Evolutionary conservation across 129 eudicot genomes (phyloP), one percentile per base, ranked within the genome.

Genomic region (Chrysanthemum makinoi): DNA sequence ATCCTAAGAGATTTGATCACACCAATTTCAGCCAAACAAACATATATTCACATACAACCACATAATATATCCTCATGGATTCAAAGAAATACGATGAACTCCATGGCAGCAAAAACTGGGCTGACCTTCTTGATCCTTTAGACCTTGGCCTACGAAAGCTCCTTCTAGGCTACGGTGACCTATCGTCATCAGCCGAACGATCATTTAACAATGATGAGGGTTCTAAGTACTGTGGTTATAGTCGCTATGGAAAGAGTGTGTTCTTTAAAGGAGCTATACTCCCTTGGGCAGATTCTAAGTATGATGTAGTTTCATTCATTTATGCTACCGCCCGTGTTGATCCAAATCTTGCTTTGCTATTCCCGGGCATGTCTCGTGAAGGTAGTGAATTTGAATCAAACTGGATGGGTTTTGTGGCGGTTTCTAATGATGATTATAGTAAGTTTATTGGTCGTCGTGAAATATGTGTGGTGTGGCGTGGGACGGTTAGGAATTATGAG

Each of bases 381-480:
- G 62, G 50, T 2, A 80, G 84, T 69, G 80, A 79, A 16, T 68
- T 57, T 6, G 72, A 67, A 6, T 79, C 86, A 14, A 85, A 85
- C 51, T 85, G 95, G 90, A 80, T 83, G 72, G 95, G 95, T 3
- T 85, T 78, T 47, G 73, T 85, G 10, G 85, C 83, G 0, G 93
- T 87, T 15, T 87, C 86, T 2, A 77, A 73, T 20, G 87, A 84
- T 16, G 87, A 84, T 67, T 78, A 54, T 35, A 79, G 85, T 18
- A 59, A 64, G n/a, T 12, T 49, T 9, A 62, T 84, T 35, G 93
- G 87, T 0, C 81, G 82, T 3, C 84, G 93, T 4, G 92, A 86
- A 68, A 84, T 84, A 52, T 66, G 75, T 0, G 65, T 87, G 14
- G 89, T 85, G 53, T 87, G 89, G 92, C 74, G 89, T 26, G 87